A percentile compares a stretch with the other conserved stretches of the same genome.
Evolutionary conservation across 139 green algal species (phyloP).

Genomic region (Micractinium conductrix): DNA sequence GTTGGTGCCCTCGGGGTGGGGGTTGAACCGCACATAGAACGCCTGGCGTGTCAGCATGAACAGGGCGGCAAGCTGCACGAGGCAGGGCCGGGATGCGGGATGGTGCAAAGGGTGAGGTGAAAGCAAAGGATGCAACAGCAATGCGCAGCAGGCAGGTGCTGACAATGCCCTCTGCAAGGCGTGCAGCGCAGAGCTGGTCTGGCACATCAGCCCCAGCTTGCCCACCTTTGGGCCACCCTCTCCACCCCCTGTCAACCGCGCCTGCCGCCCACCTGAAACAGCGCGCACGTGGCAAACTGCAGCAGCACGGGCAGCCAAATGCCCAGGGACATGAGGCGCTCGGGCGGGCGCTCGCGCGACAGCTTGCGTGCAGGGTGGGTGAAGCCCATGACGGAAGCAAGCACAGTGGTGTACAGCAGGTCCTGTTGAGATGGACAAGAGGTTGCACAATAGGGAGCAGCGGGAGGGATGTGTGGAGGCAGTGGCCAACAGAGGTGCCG

Average conservation of each 20-base stretch:
- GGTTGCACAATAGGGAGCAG: neutral
- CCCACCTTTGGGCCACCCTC: no score
- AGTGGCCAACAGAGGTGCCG: neutral
- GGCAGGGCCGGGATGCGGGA: neutral
- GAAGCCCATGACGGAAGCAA: slow-evolving; percentile 74
- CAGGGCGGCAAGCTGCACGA: slow-evolving; percentile 29
- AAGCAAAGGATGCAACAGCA: no score
- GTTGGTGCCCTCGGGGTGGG: slow-evolving; percentile 32
- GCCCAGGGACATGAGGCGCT: slow-evolving; percentile 62
- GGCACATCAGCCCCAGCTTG: neutral
- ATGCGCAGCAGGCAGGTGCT: no score
- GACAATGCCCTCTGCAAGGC: no score
- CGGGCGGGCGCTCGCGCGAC: slow-evolving; percentile 47
- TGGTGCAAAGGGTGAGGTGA: no score
- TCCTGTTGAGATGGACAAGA: slow-evolving; percentile 35
- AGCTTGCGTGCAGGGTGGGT: slow-evolving; percentile 55
- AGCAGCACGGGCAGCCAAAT: slow-evolving; percentile 56
- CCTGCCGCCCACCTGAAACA: slow-evolving; percentile 55
- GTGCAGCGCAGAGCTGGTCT: no score
- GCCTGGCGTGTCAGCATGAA: slow-evolving; percentile 32
- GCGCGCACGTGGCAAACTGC: slow-evolving; percentile 60
- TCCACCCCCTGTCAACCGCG: neutral
- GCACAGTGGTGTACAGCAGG: slow-evolving; percentile 75
- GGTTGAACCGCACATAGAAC: slow-evolving; percentile 45
- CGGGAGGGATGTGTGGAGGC: neutral